Evolutionary conservation across 2,329 filamentous ascomycete species (phyloP), one percentile per base, ranked within the genome.

Genomic region (Tympanopsis confertula): DNA sequence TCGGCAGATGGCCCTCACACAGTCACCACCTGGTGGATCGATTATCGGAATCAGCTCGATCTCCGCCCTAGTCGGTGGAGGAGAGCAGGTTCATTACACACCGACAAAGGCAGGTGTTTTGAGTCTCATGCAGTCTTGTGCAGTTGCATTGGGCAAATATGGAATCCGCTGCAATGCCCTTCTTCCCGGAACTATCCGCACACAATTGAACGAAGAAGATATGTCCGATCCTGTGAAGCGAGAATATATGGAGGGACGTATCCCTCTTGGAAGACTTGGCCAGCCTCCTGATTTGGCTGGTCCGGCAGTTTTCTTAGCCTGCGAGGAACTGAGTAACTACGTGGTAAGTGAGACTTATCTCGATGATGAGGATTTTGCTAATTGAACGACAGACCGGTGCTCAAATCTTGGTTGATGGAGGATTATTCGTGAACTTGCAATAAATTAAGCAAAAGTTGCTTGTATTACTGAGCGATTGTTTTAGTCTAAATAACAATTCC

Each of bases 351-450:
- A 10, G 24, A 28, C n/a, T 28, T 28, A 10, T 28, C 24, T 28
- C 10, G 24, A 10, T 28, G 10, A n/a, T 10, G 24, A n/a, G 24
- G n/a, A 28, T n/a, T 10, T n/a, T 28, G n/a, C n/a, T 28, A 28
- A 28, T n/a, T n/a, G n/a, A 28, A 10, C 10, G 24, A 28, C 24
- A 28, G 24, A 79, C 68, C 46, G 78, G 78, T 0, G 73, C 76
- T 15, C 75, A 81, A 50, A 46, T 83, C 38, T 51, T 83, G 39
- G 79, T 83, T 22, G 79, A 84, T 58, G 79, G 79, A n/a, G 79
- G 79, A 0, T 51, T 79, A 35, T 83, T 82, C 58, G 78, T 83
- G 12, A 82, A 83, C 56, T 57, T 82, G 41, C 75, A 80, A 49
- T 79, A 55, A 26, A 17, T 33, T 17, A 10, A 33, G 10, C 7